phyloP scores from a whole-genome alignment of 73 alveolate genomes.

The Breviolum minutum region DNA sequence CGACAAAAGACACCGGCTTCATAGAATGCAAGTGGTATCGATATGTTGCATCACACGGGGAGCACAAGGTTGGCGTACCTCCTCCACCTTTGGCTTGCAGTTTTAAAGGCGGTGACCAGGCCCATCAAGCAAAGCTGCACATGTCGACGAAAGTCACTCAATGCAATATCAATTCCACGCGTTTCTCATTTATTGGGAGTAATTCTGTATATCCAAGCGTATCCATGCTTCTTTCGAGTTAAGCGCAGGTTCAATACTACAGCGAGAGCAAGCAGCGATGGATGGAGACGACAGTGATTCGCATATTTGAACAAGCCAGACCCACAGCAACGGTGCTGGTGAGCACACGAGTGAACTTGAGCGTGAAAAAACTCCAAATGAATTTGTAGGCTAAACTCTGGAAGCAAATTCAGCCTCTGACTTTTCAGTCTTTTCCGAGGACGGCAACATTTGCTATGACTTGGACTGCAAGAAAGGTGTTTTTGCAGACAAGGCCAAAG shows the following conservation, averaged over 20 bases:
- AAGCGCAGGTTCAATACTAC: slow-evolving; percentile 66
- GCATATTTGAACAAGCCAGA: slow-evolving; percentile 48
- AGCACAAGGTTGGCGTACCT: slow-evolving; percentile 46
- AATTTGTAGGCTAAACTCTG: neutral
- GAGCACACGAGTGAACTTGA: neutral
- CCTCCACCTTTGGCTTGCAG: slow-evolving; percentile 90
- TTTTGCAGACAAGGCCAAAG: slow-evolving; percentile 62
- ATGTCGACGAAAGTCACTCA: too few relatives aligned
- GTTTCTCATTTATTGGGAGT: neutral
- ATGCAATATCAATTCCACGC: neutral
- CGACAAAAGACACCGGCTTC: too few relatives aligned
- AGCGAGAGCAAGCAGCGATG: slow-evolving; percentile 86
- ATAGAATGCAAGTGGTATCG: neutral
- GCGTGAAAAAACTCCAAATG: neutral
- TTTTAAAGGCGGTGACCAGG: slow-evolving; percentile 91
- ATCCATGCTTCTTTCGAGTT: neutral
- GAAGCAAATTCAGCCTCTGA: neutral
- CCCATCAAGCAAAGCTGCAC: neutral
- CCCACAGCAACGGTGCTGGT: neutral
- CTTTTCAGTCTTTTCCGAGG: neutral
- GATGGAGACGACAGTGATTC: slow-evolving; percentile 87
- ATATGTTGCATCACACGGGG: neutral
- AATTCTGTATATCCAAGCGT: neutral
- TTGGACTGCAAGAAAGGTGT: slow-evolving; percentile 78
- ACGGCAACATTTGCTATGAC: slow-evolving; percentile 84